Base-by-base conservation (phyloP, 768 basidiomycete species). In the Hysterangium stoloniferum region DNA sequence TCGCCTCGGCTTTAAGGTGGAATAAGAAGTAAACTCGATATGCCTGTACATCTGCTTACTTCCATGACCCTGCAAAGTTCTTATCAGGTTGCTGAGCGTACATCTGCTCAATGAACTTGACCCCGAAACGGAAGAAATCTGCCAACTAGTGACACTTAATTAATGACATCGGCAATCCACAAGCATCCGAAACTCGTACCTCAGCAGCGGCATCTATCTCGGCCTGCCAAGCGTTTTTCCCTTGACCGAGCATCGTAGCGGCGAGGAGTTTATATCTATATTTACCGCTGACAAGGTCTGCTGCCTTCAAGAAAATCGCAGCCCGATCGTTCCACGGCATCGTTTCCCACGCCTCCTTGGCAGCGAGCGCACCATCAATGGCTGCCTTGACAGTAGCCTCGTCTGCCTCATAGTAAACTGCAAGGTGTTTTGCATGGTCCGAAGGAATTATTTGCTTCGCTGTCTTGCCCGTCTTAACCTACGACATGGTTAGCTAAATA, bases 181-280 rank as follows among this genome's bases (percentile, higher is more conserved):
- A 6, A 43, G 27, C 15, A 43, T 37, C 19, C 13, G n/a, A 27
- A 41, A 52, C 9, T 64, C 77, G 36, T 52, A 90, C 91, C 84
- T 99, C 96, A 4, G 96, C 95, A 15, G 93, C 96, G 48, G 96
- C 91, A 65, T 99, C 96, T 56, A 99, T 98, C 75, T 99, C 96
- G 13, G 96, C 96, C 71, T 99, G 96, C 96, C 96, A 99, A 13
- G 77, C 84, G 64, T 97, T 99, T 80, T 99, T 99, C 35, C 96
- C 96, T 70, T 99, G 96, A 13, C 96, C 96, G 41, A 99, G 75
- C 69, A 99, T 96, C 37, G 95, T 98, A 34, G 95, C 93, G 35
- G 96, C 96, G 70, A 97, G 75, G 41, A 99, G 73, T 69, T 85
- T 84, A 72, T 94, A 95, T 56, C 96, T 76, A 66, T 97, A 96